Percentiles rank a stretch among this genome's conserved stretches.
Conservation (phyloP, 371 early-diverging fungal genomes). For the Haplosporangium sp. region DNA sequence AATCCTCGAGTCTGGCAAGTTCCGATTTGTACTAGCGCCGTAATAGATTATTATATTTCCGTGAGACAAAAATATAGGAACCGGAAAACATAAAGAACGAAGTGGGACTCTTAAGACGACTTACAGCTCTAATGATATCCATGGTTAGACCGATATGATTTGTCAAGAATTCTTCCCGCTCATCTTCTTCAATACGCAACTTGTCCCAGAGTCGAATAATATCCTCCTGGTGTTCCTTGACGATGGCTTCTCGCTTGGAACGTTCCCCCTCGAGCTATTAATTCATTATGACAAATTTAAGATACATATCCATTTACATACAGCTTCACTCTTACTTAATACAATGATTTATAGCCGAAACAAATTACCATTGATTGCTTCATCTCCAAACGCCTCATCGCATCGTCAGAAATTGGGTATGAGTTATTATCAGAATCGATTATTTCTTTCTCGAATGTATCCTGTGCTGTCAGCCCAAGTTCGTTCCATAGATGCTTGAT, state of each 20-base stretch:
- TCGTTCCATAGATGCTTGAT: constrained; percentile 44
- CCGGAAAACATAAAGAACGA: background rate
- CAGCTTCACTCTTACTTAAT: too few species aligned
- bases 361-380: constrained; percentile 32
- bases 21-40: constrained; percentile 37
- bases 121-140: constrained; percentile 36
- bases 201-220: constrained; percentile 47
- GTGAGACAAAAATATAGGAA: background rate
- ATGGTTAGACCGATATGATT: constrained; percentile 26
- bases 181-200: constrained; percentile 40
- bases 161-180: constrained; percentile 36
- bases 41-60: too few species aligned
- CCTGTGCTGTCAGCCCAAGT: constrained; percentile 34
- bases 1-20: constrained; percentile 25
- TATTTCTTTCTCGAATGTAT: constrained; percentile 37
- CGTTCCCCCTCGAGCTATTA: constrained; percentile 41
- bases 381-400: constrained; percentile 34
- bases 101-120: background rate
- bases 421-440: constrained; percentile 11
- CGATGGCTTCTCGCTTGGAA: constrained; percentile 24
- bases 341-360: background rate
- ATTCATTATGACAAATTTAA: background rate
- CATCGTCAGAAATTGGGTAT: constrained; percentile 32
- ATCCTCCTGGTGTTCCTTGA: constrained; percentile 29
- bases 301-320: too few species aligned